phyloP scores from a whole-genome alignment of 345 rosid genomes.

The Sisymbrium altissimum region DNA sequence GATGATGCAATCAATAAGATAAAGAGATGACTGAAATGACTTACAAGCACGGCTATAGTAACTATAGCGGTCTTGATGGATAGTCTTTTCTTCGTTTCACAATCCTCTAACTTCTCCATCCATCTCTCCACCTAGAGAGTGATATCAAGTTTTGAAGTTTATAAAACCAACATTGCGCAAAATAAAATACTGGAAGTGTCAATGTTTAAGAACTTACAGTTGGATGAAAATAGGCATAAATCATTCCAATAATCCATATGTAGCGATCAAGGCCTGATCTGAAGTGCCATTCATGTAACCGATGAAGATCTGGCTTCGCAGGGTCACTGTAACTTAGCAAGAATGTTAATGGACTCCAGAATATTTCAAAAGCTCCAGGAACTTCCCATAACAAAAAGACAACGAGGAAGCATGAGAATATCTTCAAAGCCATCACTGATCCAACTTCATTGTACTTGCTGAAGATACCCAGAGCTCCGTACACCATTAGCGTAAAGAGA shows the following conservation, averaged over 20 bases:
- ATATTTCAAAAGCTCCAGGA: constrained; percentile 74
- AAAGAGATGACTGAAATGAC: constrained; percentile 30
- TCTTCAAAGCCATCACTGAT: constrained; percentile 86
- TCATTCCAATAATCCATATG: constrained; percentile 95
- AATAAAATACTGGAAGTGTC: neutral
- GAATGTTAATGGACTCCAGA: constrained; percentile 81
- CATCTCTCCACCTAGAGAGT: constrained; percentile 80
- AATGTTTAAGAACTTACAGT: constrained; percentile 47
- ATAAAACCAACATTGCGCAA: neutral
- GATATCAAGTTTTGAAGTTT: constrained; percentile 22
- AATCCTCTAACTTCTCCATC: constrained; percentile 97
- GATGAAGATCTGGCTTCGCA: constrained; percentile 81
- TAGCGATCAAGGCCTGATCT: constrained; percentile 99
- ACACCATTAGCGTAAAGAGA: constrained; percentile 90
- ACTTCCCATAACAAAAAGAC: constrained; percentile 92
- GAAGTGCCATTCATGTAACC: constrained; percentile 92
- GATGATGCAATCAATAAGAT: neutral
- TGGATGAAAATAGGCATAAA: constrained; percentile 95
- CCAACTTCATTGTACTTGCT: constrained; percentile 81
- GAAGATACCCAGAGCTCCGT: constrained; percentile 86
- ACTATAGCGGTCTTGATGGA: constrained; percentile 64
- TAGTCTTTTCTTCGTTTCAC: constrained; percentile 64
- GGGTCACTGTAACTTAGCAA: constrained; percentile 90
- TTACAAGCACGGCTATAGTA: constrained; percentile 51
- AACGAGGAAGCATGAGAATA: constrained; percentile 74